phyloP scores from a whole-genome alignment of 306 rosid species.

The Cucumis sativus region DNA sequence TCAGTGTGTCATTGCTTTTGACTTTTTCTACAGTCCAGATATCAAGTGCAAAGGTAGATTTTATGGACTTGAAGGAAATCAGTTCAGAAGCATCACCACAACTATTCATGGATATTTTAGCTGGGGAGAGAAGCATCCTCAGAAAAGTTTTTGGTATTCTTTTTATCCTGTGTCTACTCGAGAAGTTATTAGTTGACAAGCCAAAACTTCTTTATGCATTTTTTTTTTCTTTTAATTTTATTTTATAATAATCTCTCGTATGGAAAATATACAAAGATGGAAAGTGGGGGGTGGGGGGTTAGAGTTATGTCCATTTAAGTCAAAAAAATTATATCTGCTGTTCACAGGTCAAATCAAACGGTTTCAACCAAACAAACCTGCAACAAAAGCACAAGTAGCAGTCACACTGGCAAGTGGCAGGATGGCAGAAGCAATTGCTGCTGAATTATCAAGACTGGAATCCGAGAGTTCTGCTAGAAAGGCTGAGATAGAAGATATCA shows the following conservation, averaged over 20 bases:
- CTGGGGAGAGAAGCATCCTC: slow-evolving; percentile 57
- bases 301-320: not conserved
- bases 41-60: slow-evolving; percentile 59
- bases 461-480: slow-evolving; percentile 43
- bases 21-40: slow-evolving; percentile 96
- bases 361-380: slow-evolving; percentile 78
- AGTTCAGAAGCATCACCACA: slow-evolving; percentile 39
- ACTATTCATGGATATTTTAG: slow-evolving; percentile 62
- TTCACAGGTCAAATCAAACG: slow-evolving; percentile 85
- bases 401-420: slow-evolving; percentile 74
- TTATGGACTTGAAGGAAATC: slow-evolving; percentile 80
- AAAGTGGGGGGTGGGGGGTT: no score
- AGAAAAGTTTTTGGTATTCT: slow-evolving; percentile 81
- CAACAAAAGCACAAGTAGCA: slow-evolving; percentile 78
- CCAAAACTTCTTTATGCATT: not conserved
- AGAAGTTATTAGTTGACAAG: not conserved
- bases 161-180: not conserved
- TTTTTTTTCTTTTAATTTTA: not conserved
- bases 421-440: slow-evolving; percentile 42
- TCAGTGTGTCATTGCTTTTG: slow-evolving; percentile 44
- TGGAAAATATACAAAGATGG: not conserved
- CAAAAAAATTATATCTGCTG: slow-evolving; percentile 3
- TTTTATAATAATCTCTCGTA: not conserved
- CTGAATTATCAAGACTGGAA: slow-evolving; percentile 55
- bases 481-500: slow-evolving; percentile 55